Conservation (phyloP, 1,139 yeast genomes). For the Blastobotrys aristatus region DNA sequence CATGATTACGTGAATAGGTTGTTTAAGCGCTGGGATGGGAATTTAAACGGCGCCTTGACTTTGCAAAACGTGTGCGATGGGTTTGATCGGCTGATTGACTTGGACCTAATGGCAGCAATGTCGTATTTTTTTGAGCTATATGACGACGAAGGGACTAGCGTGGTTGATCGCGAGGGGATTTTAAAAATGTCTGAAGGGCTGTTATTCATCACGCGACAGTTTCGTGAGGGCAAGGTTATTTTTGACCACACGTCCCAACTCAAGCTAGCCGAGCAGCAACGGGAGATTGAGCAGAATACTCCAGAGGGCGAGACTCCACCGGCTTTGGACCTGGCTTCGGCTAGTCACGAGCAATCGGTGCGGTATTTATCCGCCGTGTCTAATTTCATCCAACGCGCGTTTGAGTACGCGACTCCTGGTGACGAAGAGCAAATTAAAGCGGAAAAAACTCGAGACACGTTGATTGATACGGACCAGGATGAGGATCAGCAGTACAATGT, state of each 20-base stretch:
- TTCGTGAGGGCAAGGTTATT: slow-evolving; percentile 29
- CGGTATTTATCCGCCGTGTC: slow-evolving; percentile 85
- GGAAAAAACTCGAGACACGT: neutral
- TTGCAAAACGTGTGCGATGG: slow-evolving; percentile 71
- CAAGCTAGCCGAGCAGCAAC: slow-evolving; percentile 12
- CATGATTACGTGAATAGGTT: slow-evolving; percentile 57
- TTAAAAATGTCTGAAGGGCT: slow-evolving; percentile 83
- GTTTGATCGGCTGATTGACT: slow-evolving; percentile 59
- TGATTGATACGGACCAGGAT: slow-evolving; percentile 20
- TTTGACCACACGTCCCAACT: slow-evolving; percentile 25
- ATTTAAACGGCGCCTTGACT: slow-evolving; percentile 51
- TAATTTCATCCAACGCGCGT: slow-evolving; percentile 77
- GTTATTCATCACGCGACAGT: slow-evolving; percentile 74
- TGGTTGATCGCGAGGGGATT: slow-evolving; percentile 72
- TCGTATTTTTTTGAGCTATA: slow-evolving; percentile 75
- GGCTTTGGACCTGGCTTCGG: slow-evolving; percentile 37
- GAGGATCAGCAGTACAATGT: slow-evolving; percentile 49
- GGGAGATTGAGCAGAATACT: slow-evolving; percentile 9
- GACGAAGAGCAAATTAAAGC: slow-evolving; percentile 5
- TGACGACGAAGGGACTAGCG: slow-evolving; percentile 56
- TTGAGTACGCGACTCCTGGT: slow-evolving; percentile 82
- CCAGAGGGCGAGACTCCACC: slow-evolving; percentile 13
- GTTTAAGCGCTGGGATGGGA: slow-evolving; percentile 66
- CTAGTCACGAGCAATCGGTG: slow-evolving; percentile 68
- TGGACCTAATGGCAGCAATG: slow-evolving; percentile 73